Conservation (phyloP, 2,329 filamentous ascomycete species). For the Fusarium domesticum region DNA sequence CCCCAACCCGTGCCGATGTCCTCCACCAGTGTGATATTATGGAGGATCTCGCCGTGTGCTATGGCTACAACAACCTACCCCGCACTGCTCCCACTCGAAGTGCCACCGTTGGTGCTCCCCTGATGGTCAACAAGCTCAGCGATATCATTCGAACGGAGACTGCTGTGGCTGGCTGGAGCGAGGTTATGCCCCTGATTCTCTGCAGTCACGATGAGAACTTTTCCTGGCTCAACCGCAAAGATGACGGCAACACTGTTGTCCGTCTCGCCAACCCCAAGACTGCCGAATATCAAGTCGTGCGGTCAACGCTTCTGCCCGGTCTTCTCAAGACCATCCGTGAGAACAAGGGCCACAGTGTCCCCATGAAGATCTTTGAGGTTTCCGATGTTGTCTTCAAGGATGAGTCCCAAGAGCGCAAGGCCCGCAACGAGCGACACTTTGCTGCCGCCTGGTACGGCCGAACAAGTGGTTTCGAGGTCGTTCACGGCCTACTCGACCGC, state of each 20-base stretch:
- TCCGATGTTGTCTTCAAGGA: conserved; percentile 93
- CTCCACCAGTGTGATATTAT: conserved; percentile 97
- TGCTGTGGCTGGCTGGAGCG: conserved; percentile 92
- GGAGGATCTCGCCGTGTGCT: conserved; percentile 95
- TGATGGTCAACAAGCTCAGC: conserved; percentile 88
- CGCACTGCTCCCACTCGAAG: conserved; percentile 82
- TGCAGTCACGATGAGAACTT: conserved; percentile 99
- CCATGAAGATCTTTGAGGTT: conserved; percentile 90
- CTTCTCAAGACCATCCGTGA: conserved; percentile 91
- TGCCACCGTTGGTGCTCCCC: conserved; percentile 79
- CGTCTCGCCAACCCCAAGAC: conserved; percentile 91
- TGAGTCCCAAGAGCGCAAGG: conserved; percentile 73
- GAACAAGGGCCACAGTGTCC: conserved; percentile 84
- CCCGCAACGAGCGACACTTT: conserved; percentile 90
- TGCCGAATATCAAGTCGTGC: conserved; percentile 87
- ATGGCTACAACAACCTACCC: conserved; percentile 95
- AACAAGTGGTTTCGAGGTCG: conserved; percentile 89
- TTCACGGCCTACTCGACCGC: conserved; percentile 90
- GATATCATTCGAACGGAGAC: conserved; percentile 88
- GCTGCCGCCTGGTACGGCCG: conserved; percentile 96
- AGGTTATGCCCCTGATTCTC: conserved; percentile 93
- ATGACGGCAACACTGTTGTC: conserved; percentile 79
- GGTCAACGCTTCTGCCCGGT: conserved; percentile 80
- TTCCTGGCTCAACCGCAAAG: conserved; percentile 84
- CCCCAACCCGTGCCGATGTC: conserved; percentile 87